Evolutionary conservation across 1,139 yeast genomes (phyloP).

Genomic region (Kodamaea sp.): DNA sequence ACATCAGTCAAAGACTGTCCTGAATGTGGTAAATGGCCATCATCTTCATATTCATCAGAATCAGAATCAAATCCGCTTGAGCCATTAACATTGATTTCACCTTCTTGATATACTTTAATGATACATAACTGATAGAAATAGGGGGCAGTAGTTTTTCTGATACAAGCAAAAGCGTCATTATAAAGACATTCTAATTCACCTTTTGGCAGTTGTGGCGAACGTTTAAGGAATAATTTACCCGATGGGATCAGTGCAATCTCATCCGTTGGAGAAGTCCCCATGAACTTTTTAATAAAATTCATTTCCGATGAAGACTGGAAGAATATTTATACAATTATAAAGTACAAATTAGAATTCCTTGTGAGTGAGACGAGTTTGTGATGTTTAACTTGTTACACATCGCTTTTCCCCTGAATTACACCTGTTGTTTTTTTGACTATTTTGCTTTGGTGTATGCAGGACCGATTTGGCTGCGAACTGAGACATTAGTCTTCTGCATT

Average conservation of each 20-base stretch:
- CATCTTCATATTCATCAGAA: conserved; percentile 50
- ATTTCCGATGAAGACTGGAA: conserved; percentile 27
- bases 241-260: conserved; percentile 72
- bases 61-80: conserved; percentile 44
- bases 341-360: neutral
- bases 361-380: too few species aligned
- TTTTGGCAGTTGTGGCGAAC: conserved; percentile 78
- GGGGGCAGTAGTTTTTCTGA: conserved; percentile 65
- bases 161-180: conserved; percentile 73
- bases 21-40: conserved; percentile 31
- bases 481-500: too few species aligned
- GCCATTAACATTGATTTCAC: conserved; percentile 46
- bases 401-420: too few species aligned
- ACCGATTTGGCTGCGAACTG: too few species aligned
- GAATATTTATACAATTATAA: neutral
- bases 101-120: conserved; percentile 65
- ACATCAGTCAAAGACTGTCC: conserved; percentile 22
- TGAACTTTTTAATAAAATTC: conserved; percentile 75
- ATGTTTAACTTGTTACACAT: too few species aligned
- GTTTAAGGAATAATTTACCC: conserved; percentile 71
- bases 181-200: conserved; percentile 78
- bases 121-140: conserved; percentile 70
- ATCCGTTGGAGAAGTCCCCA: conserved; percentile 59
- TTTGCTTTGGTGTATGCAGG: too few species aligned
- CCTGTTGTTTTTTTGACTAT: too few species aligned